Percentiles rank a stretch among this genome's conserved stretches.
Evolutionary conservation across 139 green algal species (phyloP).

Genomic region (Coccomyxa sp.): DNA sequence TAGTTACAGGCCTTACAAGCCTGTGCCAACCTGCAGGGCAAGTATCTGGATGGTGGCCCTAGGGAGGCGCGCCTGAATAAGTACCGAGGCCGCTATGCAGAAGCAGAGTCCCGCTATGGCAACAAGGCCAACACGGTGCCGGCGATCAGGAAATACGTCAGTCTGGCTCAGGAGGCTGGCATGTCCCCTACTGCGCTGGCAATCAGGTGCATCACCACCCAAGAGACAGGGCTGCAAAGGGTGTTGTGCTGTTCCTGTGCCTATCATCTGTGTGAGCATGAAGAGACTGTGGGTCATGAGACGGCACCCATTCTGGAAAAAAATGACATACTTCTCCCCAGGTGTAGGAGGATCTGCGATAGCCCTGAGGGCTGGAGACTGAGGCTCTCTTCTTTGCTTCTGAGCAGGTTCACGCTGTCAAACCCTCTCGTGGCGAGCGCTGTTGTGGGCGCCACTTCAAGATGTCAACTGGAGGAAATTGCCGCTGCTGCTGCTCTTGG

Average conservation of each 20-base stretch:
- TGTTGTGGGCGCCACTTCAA: constrained; percentile 54
- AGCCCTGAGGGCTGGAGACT: background rate
- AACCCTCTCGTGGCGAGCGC: constrained; percentile 51
- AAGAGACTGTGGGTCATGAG: background rate
- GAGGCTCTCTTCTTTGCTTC: background rate
- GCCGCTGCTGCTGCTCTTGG: constrained; percentile 25
- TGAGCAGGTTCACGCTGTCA: constrained; percentile 44
- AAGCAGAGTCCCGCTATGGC: constrained; percentile 77
- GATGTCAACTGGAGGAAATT: constrained; percentile 59
- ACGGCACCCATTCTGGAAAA: background rate
- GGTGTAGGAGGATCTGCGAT: too few relatives aligned
- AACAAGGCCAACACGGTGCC: constrained; percentile 53
- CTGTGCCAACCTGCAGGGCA: too few relatives aligned
- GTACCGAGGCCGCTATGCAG: constrained; percentile 77
- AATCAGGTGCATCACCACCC: constrained; percentile 40
- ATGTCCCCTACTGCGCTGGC: constrained; percentile 61
- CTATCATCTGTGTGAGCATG: background rate
- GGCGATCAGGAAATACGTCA: constrained; percentile 57
- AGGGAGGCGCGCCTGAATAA: constrained; percentile 55
- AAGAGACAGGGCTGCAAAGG: too few relatives aligned
- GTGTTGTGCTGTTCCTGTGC: background rate
- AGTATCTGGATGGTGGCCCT: constrained; percentile 50
- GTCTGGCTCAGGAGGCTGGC: constrained; percentile 46
- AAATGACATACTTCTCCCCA: too few relatives aligned
- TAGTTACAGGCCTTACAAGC: too few relatives aligned